Evolutionary conservation across 768 basidiomycete genomes (phyloP).

Genomic region (Suillus spraguei): DNA sequence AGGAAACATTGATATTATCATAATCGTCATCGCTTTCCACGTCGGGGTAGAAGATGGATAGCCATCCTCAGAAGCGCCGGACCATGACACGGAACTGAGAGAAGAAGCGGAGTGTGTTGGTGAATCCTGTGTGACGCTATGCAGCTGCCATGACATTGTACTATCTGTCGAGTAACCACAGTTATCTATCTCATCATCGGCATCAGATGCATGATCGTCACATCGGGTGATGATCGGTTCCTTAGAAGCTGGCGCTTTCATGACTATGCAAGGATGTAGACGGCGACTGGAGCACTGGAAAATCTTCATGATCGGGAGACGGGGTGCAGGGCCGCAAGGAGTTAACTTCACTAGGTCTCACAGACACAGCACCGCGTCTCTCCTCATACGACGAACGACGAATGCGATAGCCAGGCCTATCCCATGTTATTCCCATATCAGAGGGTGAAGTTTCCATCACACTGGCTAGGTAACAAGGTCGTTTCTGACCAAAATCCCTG

Average conservation of each 20-base stretch:
- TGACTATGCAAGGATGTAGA: slow-evolving; percentile 18
- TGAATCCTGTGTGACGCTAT: slow-evolving; percentile 4
- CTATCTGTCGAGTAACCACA: slow-evolving; percentile 26
- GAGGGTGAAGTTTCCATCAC: slow-evolving; percentile 19
- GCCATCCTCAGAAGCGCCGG: slow-evolving; percentile 13
- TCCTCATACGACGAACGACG: slow-evolving; percentile 31
- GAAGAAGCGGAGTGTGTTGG: slow-evolving; percentile 4
- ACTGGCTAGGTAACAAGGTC: slow-evolving; percentile 19
- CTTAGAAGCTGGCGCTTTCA: slow-evolving; percentile 18
- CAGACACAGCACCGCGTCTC: slow-evolving; percentile 22
- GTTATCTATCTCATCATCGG: slow-evolving; percentile 18
- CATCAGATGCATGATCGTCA: not conserved
- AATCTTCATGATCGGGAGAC: slow-evolving; percentile 22
- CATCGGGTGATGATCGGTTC: slow-evolving; percentile 1
- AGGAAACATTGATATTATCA: slow-evolving; percentile 20
- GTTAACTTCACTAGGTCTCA: slow-evolving; percentile 31
- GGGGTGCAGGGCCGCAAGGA: slow-evolving; percentile 26
- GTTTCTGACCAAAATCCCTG: slow-evolving; percentile 22
- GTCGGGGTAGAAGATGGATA: slow-evolving; percentile 22
- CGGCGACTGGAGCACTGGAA: slow-evolving; percentile 19
- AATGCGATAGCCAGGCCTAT: slow-evolving; percentile 24
- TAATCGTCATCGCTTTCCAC: slow-evolving; percentile 18
- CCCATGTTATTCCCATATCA: slow-evolving; percentile 28
- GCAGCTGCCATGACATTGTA: slow-evolving; percentile 16
- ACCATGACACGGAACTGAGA: slow-evolving; percentile 11